Evolutionary conservation across 2,329 filamentous ascomycete genomes (phyloP), one percentile per base, ranked within the genome.

Genomic region (Colletotrichum phormii): DNA sequence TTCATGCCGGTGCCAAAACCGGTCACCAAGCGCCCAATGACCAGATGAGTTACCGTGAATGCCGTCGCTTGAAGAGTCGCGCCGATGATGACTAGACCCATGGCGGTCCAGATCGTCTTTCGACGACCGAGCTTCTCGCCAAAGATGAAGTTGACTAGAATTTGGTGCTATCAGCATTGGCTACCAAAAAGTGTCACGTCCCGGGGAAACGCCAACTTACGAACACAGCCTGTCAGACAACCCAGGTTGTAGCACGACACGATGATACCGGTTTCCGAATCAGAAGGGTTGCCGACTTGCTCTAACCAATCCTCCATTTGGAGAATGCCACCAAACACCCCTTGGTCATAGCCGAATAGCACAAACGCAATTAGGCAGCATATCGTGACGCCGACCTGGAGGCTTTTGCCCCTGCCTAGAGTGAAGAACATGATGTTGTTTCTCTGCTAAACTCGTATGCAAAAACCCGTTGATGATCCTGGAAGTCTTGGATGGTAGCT

Each of bases 261-360:
- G 1, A 80, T 80, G 55, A 80, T 77, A 0, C 79, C 79, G 5
- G 77, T 79, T n/a, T 77, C 64, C 1, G 77, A 76, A 22, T 80
- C 79, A 0, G 75, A 76, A 0, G 79, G 79, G 5, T 77, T 71
- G 2, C 74, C n/a, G 5, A 80, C 79, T 11, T 78, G 78, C 1
- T 76, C 53, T 6, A 80, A 72, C 75, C 84, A 88, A 62, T 87
- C 81, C 15, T 82, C 75, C 46, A 84, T 86, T 11, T 84, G 81
- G 11, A 88, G 79, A 18, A 88, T 85, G 12, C 85, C 85, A 3
- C 84, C 82, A 73, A 87, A 86, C 0, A 86, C 60, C 26, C 85
- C 85, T 75, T 87, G 86, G 35, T 87, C 86, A 57, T 87, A 87
- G 2, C 85, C 85, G 71, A 82, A 81, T 2, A 82, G 76, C 4